Percentiles rank a stretch among this genome's conserved stretches.
These are phyloP conservation scores for Lagenaria siceraria DNA, from an alignment of 306 rosid genomes.

Conservation along the genomic window DNA sequence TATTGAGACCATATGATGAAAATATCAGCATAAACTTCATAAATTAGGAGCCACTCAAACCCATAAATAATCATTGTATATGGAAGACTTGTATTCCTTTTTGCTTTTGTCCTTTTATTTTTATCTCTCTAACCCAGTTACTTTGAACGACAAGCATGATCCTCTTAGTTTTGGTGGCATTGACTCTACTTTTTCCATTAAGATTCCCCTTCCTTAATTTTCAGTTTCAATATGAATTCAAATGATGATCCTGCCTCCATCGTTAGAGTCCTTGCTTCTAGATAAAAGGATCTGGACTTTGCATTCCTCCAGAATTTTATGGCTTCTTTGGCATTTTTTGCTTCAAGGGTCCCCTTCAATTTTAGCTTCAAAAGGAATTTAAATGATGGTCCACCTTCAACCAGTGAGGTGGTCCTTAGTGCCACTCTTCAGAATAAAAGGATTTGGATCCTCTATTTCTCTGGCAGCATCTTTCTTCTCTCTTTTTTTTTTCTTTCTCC, in stretches of 20 bases:
- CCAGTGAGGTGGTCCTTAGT: neutral
- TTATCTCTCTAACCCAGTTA: neutral
- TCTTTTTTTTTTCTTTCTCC: neutral
- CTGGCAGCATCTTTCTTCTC: neutral
- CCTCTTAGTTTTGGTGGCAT: neutral
- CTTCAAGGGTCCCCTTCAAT: neutral
- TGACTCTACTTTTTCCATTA: neutral
- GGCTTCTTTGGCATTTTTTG: neutral
- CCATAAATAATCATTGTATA: neutral
- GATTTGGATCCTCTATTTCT: neutral
- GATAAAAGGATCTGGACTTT: neutral
- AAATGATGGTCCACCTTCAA: neutral
- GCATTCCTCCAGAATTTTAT: neutral
- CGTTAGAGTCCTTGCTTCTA: neutral
- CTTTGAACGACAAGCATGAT: neutral
- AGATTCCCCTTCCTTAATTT: neutral
- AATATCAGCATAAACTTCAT: neutral
- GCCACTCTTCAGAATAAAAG: neutral
- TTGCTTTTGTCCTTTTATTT: neutral
- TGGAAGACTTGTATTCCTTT: neutral
- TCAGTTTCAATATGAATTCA: neutral
- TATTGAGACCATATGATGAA: neutral
- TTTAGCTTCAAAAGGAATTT: neutral
- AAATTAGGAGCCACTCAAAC: neutral
- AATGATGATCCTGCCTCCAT: neutral